These are phyloP conservation scores for Triadica sebifera DNA, from an alignment of 345 rosid genomes.

Conservation along the genomic window DNA sequence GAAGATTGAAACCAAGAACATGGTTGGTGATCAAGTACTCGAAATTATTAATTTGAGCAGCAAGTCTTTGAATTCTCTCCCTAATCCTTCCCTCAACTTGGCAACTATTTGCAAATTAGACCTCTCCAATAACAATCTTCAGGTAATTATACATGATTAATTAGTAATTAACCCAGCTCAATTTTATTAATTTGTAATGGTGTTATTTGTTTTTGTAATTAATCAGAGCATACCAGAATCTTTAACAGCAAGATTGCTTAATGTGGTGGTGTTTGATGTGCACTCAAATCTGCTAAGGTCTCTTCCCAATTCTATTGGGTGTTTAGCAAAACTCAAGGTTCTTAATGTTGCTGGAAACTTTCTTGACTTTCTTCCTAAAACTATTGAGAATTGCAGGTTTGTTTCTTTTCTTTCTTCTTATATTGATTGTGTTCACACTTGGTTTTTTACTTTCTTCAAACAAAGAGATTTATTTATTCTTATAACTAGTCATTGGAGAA, in stretches of 20 bases:
- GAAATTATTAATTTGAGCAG: conserved; percentile 18
- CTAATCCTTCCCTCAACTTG: conserved; percentile 55
- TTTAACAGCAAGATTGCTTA: conserved; percentile 68
- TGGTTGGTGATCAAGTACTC: conserved; percentile 8
- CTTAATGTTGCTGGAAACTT: conserved; percentile 78
- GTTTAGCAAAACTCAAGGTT: conserved; percentile 75
- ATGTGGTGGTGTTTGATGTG: conserved; percentile 68
- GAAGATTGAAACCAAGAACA: conserved; percentile 19
- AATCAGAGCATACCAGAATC: conserved; percentile 72
- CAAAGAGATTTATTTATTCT: background rate
- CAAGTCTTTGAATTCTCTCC: conserved; percentile 56
- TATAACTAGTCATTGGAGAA: too few relatives aligned
- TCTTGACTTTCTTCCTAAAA: conserved; percentile 58
- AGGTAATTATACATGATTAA: conserved; percentile 32
- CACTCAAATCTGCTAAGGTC: conserved; percentile 76
- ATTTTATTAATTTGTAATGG: too few relatives aligned
- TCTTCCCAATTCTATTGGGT: conserved; percentile 80
- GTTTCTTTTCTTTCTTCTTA: background rate
- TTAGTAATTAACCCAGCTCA: too few relatives aligned
- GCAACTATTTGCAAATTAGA: conserved; percentile 61
- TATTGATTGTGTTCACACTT: background rate
- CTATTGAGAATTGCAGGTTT: conserved; percentile 83
- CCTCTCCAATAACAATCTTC: conserved; percentile 83
- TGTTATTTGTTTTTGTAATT: too few relatives aligned
- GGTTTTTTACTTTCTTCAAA: background rate